phyloP scores from a whole-genome alignment of 2,329 filamentous ascomycete species.

The Aspergillus amoenus region DNA sequence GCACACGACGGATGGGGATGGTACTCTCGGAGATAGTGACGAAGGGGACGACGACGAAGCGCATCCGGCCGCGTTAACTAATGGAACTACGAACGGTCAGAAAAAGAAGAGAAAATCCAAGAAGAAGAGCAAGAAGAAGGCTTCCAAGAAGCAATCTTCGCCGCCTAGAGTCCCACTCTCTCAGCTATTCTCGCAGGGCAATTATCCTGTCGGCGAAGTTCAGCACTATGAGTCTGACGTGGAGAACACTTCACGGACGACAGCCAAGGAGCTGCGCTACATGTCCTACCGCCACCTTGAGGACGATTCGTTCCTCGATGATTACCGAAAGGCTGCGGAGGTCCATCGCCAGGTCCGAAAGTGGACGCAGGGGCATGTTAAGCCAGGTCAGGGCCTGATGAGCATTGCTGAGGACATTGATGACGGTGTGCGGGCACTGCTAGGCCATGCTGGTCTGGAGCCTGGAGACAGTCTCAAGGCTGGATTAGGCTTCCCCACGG shows the following conservation, averaged over 20 bases:
- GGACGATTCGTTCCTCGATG: constrained; percentile 50
- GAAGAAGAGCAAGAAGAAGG: constrained; percentile 41
- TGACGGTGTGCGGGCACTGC: constrained; percentile 53
- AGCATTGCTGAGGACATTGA: constrained; percentile 56
- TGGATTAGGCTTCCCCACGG: constrained; percentile 58
- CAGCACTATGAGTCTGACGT: constrained; percentile 40
- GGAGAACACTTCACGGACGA: constrained; percentile 48
- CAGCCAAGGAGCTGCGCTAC: constrained; percentile 49
- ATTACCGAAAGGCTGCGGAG: constrained; percentile 59
- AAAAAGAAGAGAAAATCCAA: constrained; percentile 21
- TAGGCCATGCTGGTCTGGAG: constrained; percentile 53
- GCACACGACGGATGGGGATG: constrained; percentile 8
- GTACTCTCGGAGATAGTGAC: constrained; percentile 4
- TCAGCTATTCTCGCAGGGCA: constrained; percentile 46
- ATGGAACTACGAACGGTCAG: not conserved
- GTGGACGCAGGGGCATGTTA: constrained; percentile 49
- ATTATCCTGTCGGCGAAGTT: constrained; percentile 50
- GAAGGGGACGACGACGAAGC: constrained; percentile 10
- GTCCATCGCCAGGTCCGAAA: constrained; percentile 56
- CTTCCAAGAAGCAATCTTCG: constrained; percentile 38
- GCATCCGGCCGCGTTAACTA: constrained; percentile 2
- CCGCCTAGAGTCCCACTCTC: constrained; percentile 49
- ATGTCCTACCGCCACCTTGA: constrained; percentile 39
- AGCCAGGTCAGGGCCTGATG: constrained; percentile 51
- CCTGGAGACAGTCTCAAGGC: constrained; percentile 51